Percentiles rank a stretch among this genome's conserved stretches.
Conservation (phyloP, 2,329 filamentous ascomycete genomes). For the Decorospora gaudefroyi region DNA sequence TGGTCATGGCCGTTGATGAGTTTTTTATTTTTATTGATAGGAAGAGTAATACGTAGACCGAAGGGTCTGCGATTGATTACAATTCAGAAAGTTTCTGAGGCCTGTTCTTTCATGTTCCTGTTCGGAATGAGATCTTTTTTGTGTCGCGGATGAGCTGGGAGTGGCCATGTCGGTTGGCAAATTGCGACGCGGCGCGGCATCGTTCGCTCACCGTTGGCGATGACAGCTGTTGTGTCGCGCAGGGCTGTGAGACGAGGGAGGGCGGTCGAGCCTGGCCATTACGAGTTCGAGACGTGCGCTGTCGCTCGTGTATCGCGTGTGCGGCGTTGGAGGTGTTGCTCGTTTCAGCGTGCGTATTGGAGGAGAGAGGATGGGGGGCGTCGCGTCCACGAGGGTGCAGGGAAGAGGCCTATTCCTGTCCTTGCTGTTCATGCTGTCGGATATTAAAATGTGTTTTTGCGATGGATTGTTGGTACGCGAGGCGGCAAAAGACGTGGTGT, state of each 20-base stretch:
- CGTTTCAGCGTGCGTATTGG: slow-evolving; percentile 18
- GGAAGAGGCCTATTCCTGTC: slow-evolving; percentile 5
- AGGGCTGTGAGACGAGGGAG: slow-evolving; percentile 16
- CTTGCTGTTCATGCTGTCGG: slow-evolving; percentile 3
- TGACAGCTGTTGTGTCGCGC: slow-evolving; percentile 9
- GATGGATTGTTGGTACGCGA: slow-evolving; percentile 2
- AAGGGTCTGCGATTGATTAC: slow-evolving; percentile 25
- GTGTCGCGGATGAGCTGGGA: no score
- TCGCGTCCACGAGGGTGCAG: neutral
- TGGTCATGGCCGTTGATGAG: slow-evolving; percentile 47
- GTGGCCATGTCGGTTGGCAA: no score
- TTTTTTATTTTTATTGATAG: slow-evolving; percentile 28
- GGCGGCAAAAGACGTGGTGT: slow-evolving; percentile 3
- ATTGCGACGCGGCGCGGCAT: no score
- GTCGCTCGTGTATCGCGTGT: slow-evolving; percentile 17
- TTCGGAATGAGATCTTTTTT: no score
- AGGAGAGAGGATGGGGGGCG: neutral
- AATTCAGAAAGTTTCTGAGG: slow-evolving; percentile 26
- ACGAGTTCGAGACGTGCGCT: slow-evolving; percentile 9
- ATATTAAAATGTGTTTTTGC: slow-evolving; percentile 8
- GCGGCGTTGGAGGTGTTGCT: slow-evolving; percentile 15
- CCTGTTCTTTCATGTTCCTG: slow-evolving; percentile 15
- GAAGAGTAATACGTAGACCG: slow-evolving; percentile 17
- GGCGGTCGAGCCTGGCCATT: slow-evolving; percentile 17
- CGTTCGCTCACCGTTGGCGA: no score